Evolutionary conservation across 2,329 filamentous ascomycete species (phyloP).

Genomic region (Massarina eburnea): DNA sequence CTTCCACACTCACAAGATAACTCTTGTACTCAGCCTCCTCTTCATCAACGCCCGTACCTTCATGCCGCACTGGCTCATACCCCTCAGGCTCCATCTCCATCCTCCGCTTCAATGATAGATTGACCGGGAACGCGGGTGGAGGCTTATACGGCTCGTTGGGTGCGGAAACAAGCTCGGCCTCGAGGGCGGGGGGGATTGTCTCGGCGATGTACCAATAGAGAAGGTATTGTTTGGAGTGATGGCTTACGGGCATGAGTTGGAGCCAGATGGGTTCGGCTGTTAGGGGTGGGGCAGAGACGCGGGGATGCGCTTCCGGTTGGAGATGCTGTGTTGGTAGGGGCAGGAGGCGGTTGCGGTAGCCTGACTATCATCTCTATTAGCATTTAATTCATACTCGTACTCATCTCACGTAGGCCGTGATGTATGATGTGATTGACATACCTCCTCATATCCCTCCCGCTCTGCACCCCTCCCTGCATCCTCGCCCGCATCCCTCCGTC

Average conservation of each 20-base stretch:
- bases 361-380: constrained; percentile 33
- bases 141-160: constrained; percentile 36
- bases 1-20: constrained; percentile 45
- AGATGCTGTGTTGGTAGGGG: constrained; percentile 48
- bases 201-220: constrained; percentile 53
- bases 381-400: not conserved
- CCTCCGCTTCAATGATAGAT: constrained; percentile 42
- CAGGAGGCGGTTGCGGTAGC: constrained; percentile 53
- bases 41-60: constrained; percentile 52
- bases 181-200: constrained; percentile 45
- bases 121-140: constrained; percentile 41
- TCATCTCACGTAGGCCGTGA: not conserved
- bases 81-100: constrained; percentile 42
- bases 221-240: constrained; percentile 43
- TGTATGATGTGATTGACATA: constrained; percentile 14
- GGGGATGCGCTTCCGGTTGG: constrained; percentile 45
- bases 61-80: constrained; percentile 50
- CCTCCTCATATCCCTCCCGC: constrained; percentile 55
- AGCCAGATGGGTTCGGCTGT: constrained; percentile 51
- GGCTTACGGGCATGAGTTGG: constrained; percentile 45
- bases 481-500: constrained; percentile 51
- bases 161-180: constrained; percentile 25
- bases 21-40: constrained; percentile 50
- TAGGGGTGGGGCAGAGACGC: constrained; percentile 22
- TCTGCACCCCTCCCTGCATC: constrained; percentile 47